Percentiles rank a stretch among this genome's conserved stretches.
Evolutionary conservation across 2,329 filamentous ascomycete genomes (phyloP).

Genomic region (Aureobasidium zeae): DNA sequence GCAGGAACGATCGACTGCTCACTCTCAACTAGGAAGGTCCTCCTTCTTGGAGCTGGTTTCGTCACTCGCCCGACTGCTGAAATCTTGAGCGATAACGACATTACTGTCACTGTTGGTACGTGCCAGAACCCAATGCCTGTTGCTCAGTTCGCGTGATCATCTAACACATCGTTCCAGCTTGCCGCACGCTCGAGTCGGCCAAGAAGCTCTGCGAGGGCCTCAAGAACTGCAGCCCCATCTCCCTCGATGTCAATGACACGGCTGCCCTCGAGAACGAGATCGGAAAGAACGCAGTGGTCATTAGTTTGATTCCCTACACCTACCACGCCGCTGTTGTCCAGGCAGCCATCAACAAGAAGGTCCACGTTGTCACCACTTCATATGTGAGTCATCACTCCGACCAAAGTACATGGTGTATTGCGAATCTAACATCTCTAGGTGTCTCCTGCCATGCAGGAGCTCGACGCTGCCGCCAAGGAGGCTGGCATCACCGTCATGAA

Average conservation of each 20-base stretch:
- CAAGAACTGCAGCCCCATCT: slow-evolving; percentile 63
- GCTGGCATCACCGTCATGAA: slow-evolving; percentile 97
- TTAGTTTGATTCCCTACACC: slow-evolving; percentile 76
- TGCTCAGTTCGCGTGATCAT: not conserved
- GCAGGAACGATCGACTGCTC: slow-evolving; percentile 6
- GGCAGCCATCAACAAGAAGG: slow-evolving; percentile 85
- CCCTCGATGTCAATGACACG: slow-evolving; percentile 72
- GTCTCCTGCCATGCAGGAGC: slow-evolving; percentile 82
- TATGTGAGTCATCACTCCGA: slow-evolving; percentile 54
- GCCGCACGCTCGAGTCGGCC: slow-evolving; percentile 68
- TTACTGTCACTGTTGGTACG: slow-evolving; percentile 48
- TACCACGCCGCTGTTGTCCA: slow-evolving; percentile 86
- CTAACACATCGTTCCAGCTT: slow-evolving; percentile 45
- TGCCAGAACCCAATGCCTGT: not conserved
- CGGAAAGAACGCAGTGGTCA: slow-evolving; percentile 51
- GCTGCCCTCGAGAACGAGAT: slow-evolving; percentile 71
- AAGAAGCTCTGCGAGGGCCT: slow-evolving; percentile 65
- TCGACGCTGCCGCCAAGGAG: slow-evolving; percentile 72
- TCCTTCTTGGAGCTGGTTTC: slow-evolving; percentile 45
- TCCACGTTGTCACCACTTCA: slow-evolving; percentile 88
- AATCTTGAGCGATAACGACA: slow-evolving; percentile 47
- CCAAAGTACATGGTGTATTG: no score
- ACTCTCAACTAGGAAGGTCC: slow-evolving; percentile 30
- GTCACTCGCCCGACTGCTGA: slow-evolving; percentile 51
- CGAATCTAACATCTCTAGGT: not conserved